Evolutionary conservation across 495 filamentous ascomycete genomes (phyloP), one percentile per base, ranked within the genome.

Genomic region (Aspergillus sclerotiicarbonarius): DNA sequence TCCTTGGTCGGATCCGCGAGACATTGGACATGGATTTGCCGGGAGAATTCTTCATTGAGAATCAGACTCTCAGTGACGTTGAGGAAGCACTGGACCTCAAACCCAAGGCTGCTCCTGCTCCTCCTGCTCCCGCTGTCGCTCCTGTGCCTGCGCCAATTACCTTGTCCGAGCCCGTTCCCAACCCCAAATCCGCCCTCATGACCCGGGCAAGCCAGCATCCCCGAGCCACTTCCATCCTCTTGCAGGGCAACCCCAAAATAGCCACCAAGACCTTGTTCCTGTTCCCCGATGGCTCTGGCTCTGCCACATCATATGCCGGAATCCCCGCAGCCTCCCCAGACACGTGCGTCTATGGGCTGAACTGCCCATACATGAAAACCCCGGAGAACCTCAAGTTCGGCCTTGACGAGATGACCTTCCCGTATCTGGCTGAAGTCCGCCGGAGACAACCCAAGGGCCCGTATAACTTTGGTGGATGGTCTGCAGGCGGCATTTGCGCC

Each of bases 401-500:
- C 59, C 71, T 89, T 37, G 78, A 85, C 32, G 74, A 78, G 66
- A 70, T 84, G 31, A 82, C 83, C 19, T 73, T 77, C 16, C 73
- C 80, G n/a, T 87, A 84, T 60, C 73, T 87, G 12, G 80, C 82
- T 21, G 79, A 88, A 62, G 87, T 90, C 57, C 86, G 84, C 9
- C 84, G 90, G 58, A 85, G 89, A 32, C 80, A 91, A 73, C 84
- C 92, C 0, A 80, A 85, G 45, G 91, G 91, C 1, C 85, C 85
- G 5, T 88, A 88, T 69, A 76, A 81, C 64, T 71, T 88, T 39
- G 84, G 84, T 51, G 87, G 81, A 15, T 96, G 92, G 92, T 91
- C 87, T 19, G 91, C 91, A 8, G 92, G 92, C 51, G 92, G 92
- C 43, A 90, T 94, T 33, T 87, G 92, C 61, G 91, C 91, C 21